Evolutionary conservation across 31 red algal genomes (phyloP), one percentile per base, ranked within the genome.

Genomic region (Odonthalia washingtoniensis): DNA sequence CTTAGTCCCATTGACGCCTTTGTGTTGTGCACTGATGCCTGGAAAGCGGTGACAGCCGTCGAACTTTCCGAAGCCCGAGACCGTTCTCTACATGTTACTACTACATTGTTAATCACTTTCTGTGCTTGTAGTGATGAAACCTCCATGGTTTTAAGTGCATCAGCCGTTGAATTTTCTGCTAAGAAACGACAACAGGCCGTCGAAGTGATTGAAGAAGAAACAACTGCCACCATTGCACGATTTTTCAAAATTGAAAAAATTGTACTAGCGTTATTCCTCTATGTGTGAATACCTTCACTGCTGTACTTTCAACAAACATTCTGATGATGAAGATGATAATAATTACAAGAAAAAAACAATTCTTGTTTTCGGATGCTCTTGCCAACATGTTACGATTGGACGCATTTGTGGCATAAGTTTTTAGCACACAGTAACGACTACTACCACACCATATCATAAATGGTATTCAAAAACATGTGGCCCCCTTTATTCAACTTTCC

Each of bases 1-100:
- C 52, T 78, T 42, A 36, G 72, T 33, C 63, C 64, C 42, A 18
- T 89, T 32, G 75, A 78, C 65, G 75, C 70, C n/a, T 80, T 89
- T 36, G 38, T 89, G 61, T 75, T 89, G 31, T 46, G 73, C 42
- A 78, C 86, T 28, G 61, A n/a, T 1, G 76, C 86, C 31, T 89
- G 86, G 86, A 89, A 89, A 34, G 86, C 75, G 1, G 24, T 89
- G n/a, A 67, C 78, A 6, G 75, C 86, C 6, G 74, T 75, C 1
- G 63, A 61, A 38, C 17, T 65, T 16, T 26, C 39, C 42, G n/a
- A 38, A 57, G 3, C 34, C n/a, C 24, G 41, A 2, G 49, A 74
- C 41, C 46, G 40, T 9, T 70, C 86, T 35, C 42, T 73, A 46
- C 63, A 61, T 31, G 5, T 52, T 14, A 45, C 42, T 45, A 68